Evolutionary conservation across 768 basidiomycete genomes (phyloP).

Genomic region (Russula brevipes): DNA sequence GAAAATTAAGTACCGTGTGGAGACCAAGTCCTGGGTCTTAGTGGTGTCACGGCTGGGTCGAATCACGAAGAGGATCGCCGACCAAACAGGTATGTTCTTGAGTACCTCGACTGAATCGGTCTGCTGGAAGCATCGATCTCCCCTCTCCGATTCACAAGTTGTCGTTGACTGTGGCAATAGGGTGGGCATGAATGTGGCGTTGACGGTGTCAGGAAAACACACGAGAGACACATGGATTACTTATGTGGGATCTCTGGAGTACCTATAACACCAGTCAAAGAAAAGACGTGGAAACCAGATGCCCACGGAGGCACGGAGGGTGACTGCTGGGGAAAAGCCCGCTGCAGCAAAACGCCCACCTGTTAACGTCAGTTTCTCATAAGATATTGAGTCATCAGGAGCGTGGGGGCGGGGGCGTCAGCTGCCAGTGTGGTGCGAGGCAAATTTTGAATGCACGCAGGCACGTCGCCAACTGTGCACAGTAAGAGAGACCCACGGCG

Average conservation of each 20-base stretch:
- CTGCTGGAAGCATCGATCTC: no score
- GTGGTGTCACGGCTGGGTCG: no score
- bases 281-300: background rate
- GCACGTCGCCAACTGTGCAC: background rate
- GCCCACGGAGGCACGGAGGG: background rate
- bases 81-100: no score
- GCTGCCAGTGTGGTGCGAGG: constrained; percentile 1
- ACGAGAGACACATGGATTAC: no score
- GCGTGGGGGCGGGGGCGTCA: background rate
- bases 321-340: background rate
- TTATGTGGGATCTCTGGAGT: background rate
- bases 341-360: background rate
- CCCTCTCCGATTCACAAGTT: no score
- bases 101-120: no score
- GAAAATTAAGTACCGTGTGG: no score
- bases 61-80: no score
- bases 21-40: background rate
- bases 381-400: constrained; percentile 9
- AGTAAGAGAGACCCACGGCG: background rate
- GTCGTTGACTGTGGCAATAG: no score
- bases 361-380: constrained; percentile 10
- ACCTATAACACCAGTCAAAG: background rate
- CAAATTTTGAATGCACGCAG: background rate
- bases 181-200: background rate
- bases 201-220: background rate